Conservation (phyloP, 192 early-diverging fungal species). For the Coemansia sp. region DNA sequence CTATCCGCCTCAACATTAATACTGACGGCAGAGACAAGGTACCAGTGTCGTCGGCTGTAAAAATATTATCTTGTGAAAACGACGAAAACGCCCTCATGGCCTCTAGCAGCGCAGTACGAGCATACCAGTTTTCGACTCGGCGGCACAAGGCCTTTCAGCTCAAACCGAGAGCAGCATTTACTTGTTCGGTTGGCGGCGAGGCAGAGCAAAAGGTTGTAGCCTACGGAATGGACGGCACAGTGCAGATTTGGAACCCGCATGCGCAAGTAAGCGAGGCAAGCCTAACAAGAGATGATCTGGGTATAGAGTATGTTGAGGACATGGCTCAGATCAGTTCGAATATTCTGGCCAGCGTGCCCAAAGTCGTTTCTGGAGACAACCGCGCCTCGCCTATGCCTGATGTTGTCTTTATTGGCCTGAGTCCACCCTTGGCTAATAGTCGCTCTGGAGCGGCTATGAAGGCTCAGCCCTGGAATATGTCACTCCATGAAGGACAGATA, state of each 20-base stretch:
- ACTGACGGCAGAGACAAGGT: background rate
- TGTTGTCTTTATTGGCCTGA: background rate
- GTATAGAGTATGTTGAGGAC: constrained; percentile 28
- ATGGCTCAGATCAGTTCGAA: constrained; percentile 22
- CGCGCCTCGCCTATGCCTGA: background rate
- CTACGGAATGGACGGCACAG: constrained; percentile 40
- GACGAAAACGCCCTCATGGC: background rate
- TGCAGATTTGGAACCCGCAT: constrained; percentile 42
- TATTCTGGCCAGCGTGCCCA: constrained; percentile 2
- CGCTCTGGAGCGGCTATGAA: background rate
- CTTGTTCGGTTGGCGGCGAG: constrained; percentile 24
- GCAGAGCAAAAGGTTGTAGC: constrained; percentile 21
- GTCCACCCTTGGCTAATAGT: background rate
- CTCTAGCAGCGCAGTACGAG: background rate
- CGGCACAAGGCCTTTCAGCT: constrained; percentile 27
- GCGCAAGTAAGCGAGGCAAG: background rate
- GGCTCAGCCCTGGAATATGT: constrained; percentile 9
- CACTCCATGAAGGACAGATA: constrained; percentile 18
- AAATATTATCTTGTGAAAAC: background rate
- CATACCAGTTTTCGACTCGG: constrained; percentile 31
- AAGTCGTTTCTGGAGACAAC: background rate
- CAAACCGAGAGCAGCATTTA: constrained; percentile 38
- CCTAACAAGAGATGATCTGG: constrained; percentile 10
- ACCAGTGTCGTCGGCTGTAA: background rate
- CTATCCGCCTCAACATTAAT: background rate